Evolutionary conservation across 2,329 filamentous ascomycete species (phyloP), one percentile per base, ranked within the genome.

Genomic region (Amylocarpus encephaloides): DNA sequence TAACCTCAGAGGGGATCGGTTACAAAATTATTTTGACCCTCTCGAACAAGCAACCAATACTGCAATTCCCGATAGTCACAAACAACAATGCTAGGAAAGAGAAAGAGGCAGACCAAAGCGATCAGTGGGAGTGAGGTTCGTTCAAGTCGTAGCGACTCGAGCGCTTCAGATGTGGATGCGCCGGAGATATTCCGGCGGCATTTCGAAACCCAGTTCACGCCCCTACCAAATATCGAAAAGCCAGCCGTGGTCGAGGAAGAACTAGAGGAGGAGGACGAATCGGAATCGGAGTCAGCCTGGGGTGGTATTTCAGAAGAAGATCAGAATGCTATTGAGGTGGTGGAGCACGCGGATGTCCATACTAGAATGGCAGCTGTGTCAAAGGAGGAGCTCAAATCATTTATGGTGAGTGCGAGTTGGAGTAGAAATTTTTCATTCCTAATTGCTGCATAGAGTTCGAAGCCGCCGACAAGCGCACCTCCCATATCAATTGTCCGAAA

Each of bases 121-220:
- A 60, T 46, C 61, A 64, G 16, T 53, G 62, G 46, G 16, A 19
- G 42, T 22, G 40, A 45, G 13, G 30, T 34, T 5, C 35, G 46
- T 54, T 51, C 58, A 53, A 13, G 56, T 43, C 43, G 56, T 59
- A 49, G 46, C 43, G 33, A 55, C 57, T 43, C 62, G 10, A 48
- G 46, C 2, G 61, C 30, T 35, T 56, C 35, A 5, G 62, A 71
- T 36, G 72, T 79, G 56, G 77, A 83, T 51, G 76, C 86, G 11
- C 82, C 88, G 59, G 88, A 85, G 49, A 78, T 91, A 51, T 88
- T 98, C 63, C 82, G 83, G 51, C 81, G 80, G 59, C 86, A 92
- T 65, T 97, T 97, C 65, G 93, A 96, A 70, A 80, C 88, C 26
- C 83, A 86, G 64, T 97, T 96, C 71, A 80, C 82, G 65, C 89